Conservation (phyloP, 257 asterid genomes). For the Vinca minor region DNA sequence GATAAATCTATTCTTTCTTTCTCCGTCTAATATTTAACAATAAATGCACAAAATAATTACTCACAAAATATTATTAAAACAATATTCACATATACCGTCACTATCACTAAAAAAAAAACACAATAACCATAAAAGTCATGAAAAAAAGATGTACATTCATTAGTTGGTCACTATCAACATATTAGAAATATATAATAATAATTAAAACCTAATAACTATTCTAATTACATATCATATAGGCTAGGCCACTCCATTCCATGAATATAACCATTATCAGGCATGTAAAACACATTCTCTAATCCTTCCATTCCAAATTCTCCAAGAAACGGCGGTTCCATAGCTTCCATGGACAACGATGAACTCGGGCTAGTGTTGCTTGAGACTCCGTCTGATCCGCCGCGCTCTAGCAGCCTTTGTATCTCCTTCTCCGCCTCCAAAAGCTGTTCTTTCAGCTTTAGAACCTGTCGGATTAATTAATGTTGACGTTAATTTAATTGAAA, state of each 20-base stretch:
- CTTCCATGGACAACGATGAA: constrained; percentile 35
- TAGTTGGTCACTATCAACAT: constrained; percentile 15
- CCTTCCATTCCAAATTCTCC: constrained; percentile 45
- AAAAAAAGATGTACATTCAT: constrained; percentile 19
- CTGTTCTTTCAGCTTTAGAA: constrained; percentile 46
- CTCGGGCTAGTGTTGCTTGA: constrained; percentile 44
- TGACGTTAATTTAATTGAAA: too few species aligned
- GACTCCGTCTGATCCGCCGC: constrained; percentile 25
- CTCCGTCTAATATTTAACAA: too few species aligned
- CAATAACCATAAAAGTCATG: constrained; percentile 21
- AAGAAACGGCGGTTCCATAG: constrained; percentile 35
- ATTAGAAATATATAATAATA: neutral
- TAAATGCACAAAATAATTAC: too few species aligned
- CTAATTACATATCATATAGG: constrained; percentile 10
- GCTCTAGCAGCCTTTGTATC: constrained; percentile 30
- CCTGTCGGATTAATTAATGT: too few species aligned
- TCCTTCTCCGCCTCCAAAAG: constrained; percentile 46
- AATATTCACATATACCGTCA: too few species aligned
- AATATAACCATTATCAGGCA: constrained; percentile 20
- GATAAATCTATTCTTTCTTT: too few species aligned
- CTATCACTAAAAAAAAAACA: constrained; percentile 4
- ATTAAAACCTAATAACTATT: too few species aligned
- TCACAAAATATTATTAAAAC: too few species aligned
- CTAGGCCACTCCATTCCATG: constrained; percentile 28
- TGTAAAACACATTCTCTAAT: constrained; percentile 32